Evolutionary conservation across 2,329 filamentous ascomycete genomes (phyloP).

Genomic region (Calonectria naviculata): DNA sequence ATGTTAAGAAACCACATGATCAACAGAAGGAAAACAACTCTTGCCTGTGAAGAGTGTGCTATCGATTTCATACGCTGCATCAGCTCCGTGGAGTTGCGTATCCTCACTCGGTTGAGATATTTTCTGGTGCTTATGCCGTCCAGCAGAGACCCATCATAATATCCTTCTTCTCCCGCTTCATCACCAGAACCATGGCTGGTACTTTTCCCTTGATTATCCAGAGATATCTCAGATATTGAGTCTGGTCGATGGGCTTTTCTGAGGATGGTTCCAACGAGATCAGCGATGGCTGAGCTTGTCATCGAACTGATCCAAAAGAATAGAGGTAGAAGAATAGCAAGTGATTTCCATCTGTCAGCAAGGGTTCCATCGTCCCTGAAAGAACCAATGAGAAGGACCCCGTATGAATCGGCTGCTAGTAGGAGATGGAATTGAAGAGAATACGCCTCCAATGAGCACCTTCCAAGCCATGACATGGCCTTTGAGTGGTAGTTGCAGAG

Average conservation of each 20-base stretch:
- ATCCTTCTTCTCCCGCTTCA: not conserved
- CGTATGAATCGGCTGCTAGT: slow-evolving; percentile 68
- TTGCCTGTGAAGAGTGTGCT: not conserved
- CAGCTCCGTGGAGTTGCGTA: not conserved
- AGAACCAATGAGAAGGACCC: slow-evolving; percentile 45
- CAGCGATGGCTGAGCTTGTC: not conserved
- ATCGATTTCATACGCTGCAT: not conserved
- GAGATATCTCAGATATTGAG: not conserved
- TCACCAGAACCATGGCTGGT: not conserved
- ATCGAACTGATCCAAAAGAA: slow-evolving; percentile 31
- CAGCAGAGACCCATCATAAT: not conserved
- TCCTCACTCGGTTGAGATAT: not conserved
- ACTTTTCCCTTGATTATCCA: not conserved
- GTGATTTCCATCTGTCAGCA: slow-evolving; percentile 35
- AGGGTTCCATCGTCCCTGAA: slow-evolving; percentile 33
- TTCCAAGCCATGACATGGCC: slow-evolving; percentile 63
- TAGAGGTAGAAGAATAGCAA: slow-evolving; percentile 35
- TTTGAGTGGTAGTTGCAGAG: slow-evolving; percentile 46
- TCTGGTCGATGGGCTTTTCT: not conserved
- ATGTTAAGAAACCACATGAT: not conserved
- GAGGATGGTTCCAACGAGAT: not conserved
- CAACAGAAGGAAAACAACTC: not conserved
- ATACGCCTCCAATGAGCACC: slow-evolving; percentile 68
- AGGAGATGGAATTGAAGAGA: slow-evolving; percentile 71
- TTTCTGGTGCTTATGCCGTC: not conserved